A percentile compares a stretch with the other conserved stretches of the same genome.
phyloP scores from a whole-genome alignment of 78 protist species.

The slime mould (Dictyostelium discoideum) region dicty_2.7 NC_007089.4:51001-51500 shows the following conservation, averaged over 20 bases:
- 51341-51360: slow-evolving; percentile 60
- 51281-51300: slow-evolving; percentile 86
- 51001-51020: slow-evolving; percentile 92
- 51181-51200: slow-evolving; percentile 30
- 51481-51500: neutral
- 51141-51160: slow-evolving; percentile 53
- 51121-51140: slow-evolving; percentile 25
- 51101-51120: slow-evolving; percentile 22
- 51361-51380: slow-evolving; percentile 52
- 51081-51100: slow-evolving; percentile 71
- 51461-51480: slow-evolving; percentile 49
- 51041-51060: slow-evolving; percentile 68
- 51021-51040: slow-evolving; percentile 83
- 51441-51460: slow-evolving; percentile 72
- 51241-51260: slow-evolving; percentile 84
- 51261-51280: slow-evolving; percentile 78
- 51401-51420: slow-evolving; percentile 80
- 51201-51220: slow-evolving; percentile 61
- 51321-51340: slow-evolving; percentile 69
- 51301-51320: slow-evolving; percentile 82
- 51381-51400: slow-evolving; percentile 68
- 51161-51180: slow-evolving; percentile 47
- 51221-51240: slow-evolving; percentile 70
- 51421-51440: slow-evolving; percentile 83
- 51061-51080: slow-evolving; percentile 85